Conservation (phyloP, 73 alveolate species). For the Paraurostyla sp. region DNA sequence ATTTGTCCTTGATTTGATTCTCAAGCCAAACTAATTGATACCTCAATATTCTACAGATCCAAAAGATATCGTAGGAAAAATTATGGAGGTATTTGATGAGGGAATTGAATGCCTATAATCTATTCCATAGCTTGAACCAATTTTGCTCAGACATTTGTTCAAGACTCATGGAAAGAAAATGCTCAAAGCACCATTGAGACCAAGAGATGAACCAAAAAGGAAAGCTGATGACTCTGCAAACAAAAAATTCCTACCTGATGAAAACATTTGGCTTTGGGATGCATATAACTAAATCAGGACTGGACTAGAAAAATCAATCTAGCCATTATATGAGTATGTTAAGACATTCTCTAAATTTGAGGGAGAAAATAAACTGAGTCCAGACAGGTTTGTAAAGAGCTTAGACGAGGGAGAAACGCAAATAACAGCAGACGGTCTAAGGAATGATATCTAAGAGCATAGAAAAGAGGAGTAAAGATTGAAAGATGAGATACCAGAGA, state of each 20-base stretch:
- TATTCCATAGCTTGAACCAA: slow-evolving; percentile 97
- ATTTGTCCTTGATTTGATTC: slow-evolving; percentile 85
- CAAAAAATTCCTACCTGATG: slow-evolving; percentile 93
- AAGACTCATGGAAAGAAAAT: slow-evolving; percentile 94
- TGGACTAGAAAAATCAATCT: slow-evolving; percentile 90
- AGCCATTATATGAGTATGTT: slow-evolving; percentile 93
- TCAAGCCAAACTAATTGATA: slow-evolving; percentile 71
- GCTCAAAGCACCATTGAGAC: slow-evolving; percentile 94
- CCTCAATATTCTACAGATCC: slow-evolving; percentile 93
- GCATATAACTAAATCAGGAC: slow-evolving; percentile 83
- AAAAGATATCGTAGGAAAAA: slow-evolving; percentile 87
- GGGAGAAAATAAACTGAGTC: slow-evolving; percentile 90
- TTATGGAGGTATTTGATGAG: slow-evolving; percentile 93
- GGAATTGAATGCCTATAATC: slow-evolving; percentile 94
- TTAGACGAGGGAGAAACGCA: slow-evolving; percentile 92
- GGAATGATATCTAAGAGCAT: slow-evolving; percentile 92
- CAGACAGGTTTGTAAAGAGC: slow-evolving; percentile 89
- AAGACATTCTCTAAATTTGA: slow-evolving; percentile 91
- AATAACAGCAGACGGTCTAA: slow-evolving; percentile 91
- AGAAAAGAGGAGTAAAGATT: slow-evolving; percentile 90
- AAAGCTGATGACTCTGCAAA: slow-evolving; percentile 85
- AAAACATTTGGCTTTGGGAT: slow-evolving; percentile 98
- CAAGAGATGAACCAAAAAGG: slow-evolving; percentile 88
- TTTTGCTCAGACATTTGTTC: slow-evolving; percentile 91
- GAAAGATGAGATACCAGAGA: slow-evolving; percentile 91